A percentile compares a stretch with the other conserved stretches of the same genome.
These are phyloP conservation scores for Xylaria sp. DNA, from an alignment of 2,329 filamentous ascomycete species.

Conservation along the genomic window DNA sequence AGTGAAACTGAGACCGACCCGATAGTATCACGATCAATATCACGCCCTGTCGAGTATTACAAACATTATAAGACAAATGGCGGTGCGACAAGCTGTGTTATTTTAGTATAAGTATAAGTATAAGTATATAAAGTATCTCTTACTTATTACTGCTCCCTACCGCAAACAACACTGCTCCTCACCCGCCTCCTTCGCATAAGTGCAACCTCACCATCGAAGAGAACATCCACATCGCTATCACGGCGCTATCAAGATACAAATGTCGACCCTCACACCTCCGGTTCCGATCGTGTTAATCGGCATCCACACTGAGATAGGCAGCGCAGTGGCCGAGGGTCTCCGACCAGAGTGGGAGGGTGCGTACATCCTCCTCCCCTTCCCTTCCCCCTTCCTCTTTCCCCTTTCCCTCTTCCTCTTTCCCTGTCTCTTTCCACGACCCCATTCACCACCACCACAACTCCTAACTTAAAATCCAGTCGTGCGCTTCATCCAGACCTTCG, in stretches of 20 bases:
- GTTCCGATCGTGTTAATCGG: slow-evolving; percentile 37
- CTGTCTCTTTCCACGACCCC: background rate
- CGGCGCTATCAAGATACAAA: background rate
- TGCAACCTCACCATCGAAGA: background rate
- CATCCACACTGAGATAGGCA: slow-evolving; percentile 34
- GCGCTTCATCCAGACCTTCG: slow-evolving; percentile 34
- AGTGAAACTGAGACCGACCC: background rate
- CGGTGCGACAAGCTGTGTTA: background rate
- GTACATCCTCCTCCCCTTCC: background rate
- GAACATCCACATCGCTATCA: background rate
- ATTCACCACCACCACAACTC: background rate
- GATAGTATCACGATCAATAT: too few relatives aligned
- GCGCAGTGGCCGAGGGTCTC: slow-evolving; percentile 27
- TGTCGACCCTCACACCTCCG: slow-evolving; percentile 25
- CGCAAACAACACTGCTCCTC: background rate
- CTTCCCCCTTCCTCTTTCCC: background rate
- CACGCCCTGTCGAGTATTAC: too few relatives aligned
- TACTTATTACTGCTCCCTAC: too few relatives aligned
- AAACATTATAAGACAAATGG: background rate
- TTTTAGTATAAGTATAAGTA: background rate
- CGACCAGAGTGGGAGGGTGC: slow-evolving; percentile 37
- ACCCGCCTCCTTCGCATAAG: background rate
- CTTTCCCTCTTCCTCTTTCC: background rate
- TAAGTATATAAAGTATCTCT: too few relatives aligned
- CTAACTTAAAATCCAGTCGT: slow-evolving; percentile 28